phyloP scores from a whole-genome alignment of 495 filamentous ascomycete species.

The Aspergillus affinis region DNA sequence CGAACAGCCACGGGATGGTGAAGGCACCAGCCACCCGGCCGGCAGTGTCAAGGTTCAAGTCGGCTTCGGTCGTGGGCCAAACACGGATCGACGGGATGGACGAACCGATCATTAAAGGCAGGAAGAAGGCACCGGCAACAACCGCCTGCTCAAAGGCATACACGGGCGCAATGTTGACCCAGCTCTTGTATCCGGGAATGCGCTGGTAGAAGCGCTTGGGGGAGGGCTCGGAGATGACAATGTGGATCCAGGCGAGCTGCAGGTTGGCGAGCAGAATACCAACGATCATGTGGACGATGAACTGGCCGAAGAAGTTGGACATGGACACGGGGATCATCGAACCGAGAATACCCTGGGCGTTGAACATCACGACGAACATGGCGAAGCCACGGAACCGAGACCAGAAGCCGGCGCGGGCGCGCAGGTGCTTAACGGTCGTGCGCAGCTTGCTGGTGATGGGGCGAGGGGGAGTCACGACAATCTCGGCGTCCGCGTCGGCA shows the following conservation, averaged over 20 bases:
- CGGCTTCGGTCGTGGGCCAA: conserved; percentile 21
- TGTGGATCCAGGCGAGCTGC: conserved; percentile 60
- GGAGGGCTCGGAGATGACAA: conserved; percentile 57
- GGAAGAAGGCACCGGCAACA: conserved; percentile 35
- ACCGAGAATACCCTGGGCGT: conserved; percentile 31
- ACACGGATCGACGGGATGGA: conserved; percentile 20
- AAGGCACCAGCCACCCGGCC: conserved; percentile 34
- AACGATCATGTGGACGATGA: conserved; percentile 38
- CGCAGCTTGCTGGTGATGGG: conserved; percentile 62
- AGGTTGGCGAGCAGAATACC: conserved; percentile 48
- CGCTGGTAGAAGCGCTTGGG: conserved; percentile 51
- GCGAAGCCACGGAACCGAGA: conserved; percentile 59
- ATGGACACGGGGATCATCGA: conserved; percentile 27
- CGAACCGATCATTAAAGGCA: conserved; percentile 35
- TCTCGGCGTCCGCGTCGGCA: conserved; percentile 36
- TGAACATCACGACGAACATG: conserved; percentile 31
- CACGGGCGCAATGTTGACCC: conserved; percentile 53
- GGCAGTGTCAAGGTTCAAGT: conserved; percentile 22
- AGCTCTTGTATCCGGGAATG: conserved; percentile 44
- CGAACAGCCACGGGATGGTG: conserved; percentile 35
- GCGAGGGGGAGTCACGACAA: conserved; percentile 24
- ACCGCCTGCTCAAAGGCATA: conserved; percentile 43
- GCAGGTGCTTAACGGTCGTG: conserved; percentile 57
- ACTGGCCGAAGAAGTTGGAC: conserved; percentile 32
- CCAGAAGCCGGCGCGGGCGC: conserved; percentile 49